phyloP scores from a whole-genome alignment of 2,329 filamentous ascomycete species.

The Scleromitrula shiraiana region DNA sequence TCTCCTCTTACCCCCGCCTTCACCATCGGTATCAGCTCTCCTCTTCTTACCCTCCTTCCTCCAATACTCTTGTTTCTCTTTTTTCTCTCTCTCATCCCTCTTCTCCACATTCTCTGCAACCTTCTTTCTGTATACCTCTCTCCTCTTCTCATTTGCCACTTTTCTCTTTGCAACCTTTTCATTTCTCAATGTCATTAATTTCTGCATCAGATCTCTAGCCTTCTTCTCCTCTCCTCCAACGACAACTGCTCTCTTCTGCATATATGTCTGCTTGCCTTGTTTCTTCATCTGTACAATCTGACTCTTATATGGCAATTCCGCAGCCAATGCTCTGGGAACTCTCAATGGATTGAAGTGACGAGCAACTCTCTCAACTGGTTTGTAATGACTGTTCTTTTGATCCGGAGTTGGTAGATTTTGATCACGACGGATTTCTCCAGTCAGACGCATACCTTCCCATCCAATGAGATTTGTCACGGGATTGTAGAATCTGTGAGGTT shows the following conservation, averaged over 20 bases:
- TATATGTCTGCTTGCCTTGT: constrained; percentile 74
- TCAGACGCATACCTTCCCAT: constrained; percentile 91
- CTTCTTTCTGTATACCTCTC: constrained; percentile 73
- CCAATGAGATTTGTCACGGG: constrained; percentile 85
- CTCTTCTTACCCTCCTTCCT: constrained; percentile 78
- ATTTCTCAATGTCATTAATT: constrained; percentile 82
- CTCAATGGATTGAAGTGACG: constrained; percentile 69
- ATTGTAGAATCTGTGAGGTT: constrained; percentile 94
- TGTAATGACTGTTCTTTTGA: constrained; percentile 80
- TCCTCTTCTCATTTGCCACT: constrained; percentile 81
- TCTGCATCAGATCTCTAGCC: constrained; percentile 82
- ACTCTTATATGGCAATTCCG: constrained; percentile 83
- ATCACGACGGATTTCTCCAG: constrained; percentile 79
- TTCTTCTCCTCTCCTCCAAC: constrained; percentile 79
- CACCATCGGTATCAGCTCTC: constrained; percentile 45
- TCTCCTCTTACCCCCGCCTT: constrained; percentile 33
- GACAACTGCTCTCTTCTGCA: constrained; percentile 93
- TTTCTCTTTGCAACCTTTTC: constrained; percentile 80
- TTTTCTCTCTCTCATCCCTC: constrained; percentile 78
- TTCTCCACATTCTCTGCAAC: constrained; percentile 77
- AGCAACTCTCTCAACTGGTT: constrained; percentile 53
- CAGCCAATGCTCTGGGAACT: constrained; percentile 72
- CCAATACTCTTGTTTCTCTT: constrained; percentile 91
- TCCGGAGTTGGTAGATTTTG: constrained; percentile 68
- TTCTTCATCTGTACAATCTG: constrained; percentile 78